Conservation (phyloP, 1,284 basidiomycete genomes). For the Microbotryum intermedium region DNA sequence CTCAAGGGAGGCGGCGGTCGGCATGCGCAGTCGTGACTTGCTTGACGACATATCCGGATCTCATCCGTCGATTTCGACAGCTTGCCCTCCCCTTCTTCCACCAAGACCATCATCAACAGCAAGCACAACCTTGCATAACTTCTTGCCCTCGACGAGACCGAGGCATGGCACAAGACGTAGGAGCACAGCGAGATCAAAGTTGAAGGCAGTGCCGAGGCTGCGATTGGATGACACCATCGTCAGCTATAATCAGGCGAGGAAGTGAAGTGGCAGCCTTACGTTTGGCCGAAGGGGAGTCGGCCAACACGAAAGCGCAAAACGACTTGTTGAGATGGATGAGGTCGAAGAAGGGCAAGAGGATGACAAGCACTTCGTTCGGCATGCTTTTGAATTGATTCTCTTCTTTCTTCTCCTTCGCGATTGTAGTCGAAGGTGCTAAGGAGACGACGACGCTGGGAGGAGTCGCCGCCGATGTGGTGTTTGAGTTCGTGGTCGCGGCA, state of each 20-base stretch:
- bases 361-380: slow-evolving; percentile 25
- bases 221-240: background rate
- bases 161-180: slow-evolving; percentile 35
- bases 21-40: slow-evolving; percentile 4
- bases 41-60: slow-evolving; percentile 33
- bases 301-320: slow-evolving; percentile 26
- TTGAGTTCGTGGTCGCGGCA: background rate
- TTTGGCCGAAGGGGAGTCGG: background rate
- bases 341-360: slow-evolving; percentile 34
- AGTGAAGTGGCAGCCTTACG: background rate
- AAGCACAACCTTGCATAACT: slow-evolving; percentile 30
- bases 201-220: slow-evolving; percentile 18
- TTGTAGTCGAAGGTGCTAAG: too few species aligned
- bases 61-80: slow-evolving; percentile 12
- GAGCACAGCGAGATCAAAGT: slow-evolving; percentile 34
- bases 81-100: slow-evolving; percentile 33
- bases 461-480: background rate
- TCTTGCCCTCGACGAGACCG: slow-evolving; percentile 21
- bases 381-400: slow-evolving; percentile 12
- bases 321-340: slow-evolving; percentile 34
- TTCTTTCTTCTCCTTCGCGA: background rate
- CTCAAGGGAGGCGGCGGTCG: background rate
- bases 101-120: slow-evolving; percentile 30
- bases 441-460: too few species aligned
- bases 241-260: background rate